Conservation (phyloP, 495 filamentous ascomycete genomes). For the Astrothelium subdiscretum region DNA sequence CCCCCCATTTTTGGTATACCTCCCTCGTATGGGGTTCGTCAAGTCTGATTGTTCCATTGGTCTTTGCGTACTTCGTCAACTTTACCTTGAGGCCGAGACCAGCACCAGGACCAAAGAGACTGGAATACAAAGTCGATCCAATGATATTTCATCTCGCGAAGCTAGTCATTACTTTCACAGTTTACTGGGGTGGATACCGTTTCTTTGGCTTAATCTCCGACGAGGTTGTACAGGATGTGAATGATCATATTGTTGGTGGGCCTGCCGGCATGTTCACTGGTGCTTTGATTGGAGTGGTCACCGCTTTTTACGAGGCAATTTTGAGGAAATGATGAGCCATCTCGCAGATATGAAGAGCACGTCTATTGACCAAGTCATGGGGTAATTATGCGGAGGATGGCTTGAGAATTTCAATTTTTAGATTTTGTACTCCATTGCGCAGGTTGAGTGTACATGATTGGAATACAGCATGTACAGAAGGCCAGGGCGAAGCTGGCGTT, state of each 20-base stretch:
- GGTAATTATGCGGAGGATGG: background rate
- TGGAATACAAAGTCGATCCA: conserved; percentile 61
- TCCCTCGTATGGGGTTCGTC: conserved; percentile 68
- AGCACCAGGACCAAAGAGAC: background rate
- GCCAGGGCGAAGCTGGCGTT: conserved; percentile 1
- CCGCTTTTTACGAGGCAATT: conserved; percentile 73
- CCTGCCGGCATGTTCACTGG: conserved; percentile 61
- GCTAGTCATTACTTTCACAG: conserved; percentile 63
- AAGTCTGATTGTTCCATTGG: conserved; percentile 52
- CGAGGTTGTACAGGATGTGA: conserved; percentile 48
- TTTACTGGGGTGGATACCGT: conserved; percentile 38
- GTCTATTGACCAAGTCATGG: no score
- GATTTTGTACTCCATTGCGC: background rate
- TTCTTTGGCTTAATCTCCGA: conserved; percentile 47
- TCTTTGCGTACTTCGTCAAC: conserved; percentile 80
- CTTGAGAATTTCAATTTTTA: background rate
- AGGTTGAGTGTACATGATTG: background rate
- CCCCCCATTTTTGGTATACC: conserved; percentile 69
- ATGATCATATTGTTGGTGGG: conserved; percentile 56
- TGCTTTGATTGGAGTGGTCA: conserved; percentile 53
- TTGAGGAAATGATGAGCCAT: conserved; percentile 48
- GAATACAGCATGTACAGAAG: background rate
- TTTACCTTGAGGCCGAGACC: conserved; percentile 40
- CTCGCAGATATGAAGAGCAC: background rate
- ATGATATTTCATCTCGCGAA: conserved; percentile 81